These are phyloP conservation scores for Hygrophoropsis aurantiaca DNA, from an alignment of 768 basidiomycete species.

Conservation along the genomic window DNA sequence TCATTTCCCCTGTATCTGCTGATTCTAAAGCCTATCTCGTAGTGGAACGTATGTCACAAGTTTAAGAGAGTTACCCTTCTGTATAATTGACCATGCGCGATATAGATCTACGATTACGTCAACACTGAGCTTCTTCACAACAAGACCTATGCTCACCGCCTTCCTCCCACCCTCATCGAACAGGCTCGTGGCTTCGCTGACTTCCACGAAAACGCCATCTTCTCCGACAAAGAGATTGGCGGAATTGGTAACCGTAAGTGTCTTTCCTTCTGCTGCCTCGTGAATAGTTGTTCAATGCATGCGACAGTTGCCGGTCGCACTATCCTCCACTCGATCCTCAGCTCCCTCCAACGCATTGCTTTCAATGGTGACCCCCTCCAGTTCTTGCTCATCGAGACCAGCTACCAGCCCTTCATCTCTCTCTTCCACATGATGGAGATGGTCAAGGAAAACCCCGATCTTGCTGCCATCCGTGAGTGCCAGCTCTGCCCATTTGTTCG, in stretches of 20 bases:
- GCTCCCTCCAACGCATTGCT: conserved; percentile 72
- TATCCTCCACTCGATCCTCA: conserved; percentile 68
- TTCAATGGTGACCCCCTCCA: conserved; percentile 80
- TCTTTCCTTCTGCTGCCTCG: neutral
- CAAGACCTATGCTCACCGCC: conserved; percentile 74
- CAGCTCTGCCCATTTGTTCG: neutral
- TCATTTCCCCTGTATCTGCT: conserved; percentile 10
- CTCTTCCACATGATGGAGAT: conserved; percentile 79
- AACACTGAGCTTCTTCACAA: conserved; percentile 78
- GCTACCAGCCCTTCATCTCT: conserved; percentile 90
- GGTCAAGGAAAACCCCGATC: conserved; percentile 52
- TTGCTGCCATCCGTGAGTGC: conserved; percentile 64
- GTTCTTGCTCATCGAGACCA: conserved; percentile 74
- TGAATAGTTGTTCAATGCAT: neutral
- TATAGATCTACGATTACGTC: conserved; percentile 73
- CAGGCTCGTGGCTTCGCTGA: conserved; percentile 75
- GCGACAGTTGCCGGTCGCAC: conserved; percentile 78
- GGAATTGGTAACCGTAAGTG: conserved; percentile 79
- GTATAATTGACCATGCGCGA: conserved; percentile 1
- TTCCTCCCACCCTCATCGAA: conserved; percentile 76
- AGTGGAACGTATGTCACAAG: conserved; percentile 69
- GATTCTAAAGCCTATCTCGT: conserved; percentile 5
- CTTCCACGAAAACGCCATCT: conserved; percentile 77
- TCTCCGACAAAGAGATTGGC: conserved; percentile 57
- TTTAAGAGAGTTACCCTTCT: neutral